A percentile compares a stretch with the other conserved stretches of the same genome.
Conservation (phyloP, 2,329 filamentous ascomycete genomes). For the Botryotinia narcissicola region DNA sequence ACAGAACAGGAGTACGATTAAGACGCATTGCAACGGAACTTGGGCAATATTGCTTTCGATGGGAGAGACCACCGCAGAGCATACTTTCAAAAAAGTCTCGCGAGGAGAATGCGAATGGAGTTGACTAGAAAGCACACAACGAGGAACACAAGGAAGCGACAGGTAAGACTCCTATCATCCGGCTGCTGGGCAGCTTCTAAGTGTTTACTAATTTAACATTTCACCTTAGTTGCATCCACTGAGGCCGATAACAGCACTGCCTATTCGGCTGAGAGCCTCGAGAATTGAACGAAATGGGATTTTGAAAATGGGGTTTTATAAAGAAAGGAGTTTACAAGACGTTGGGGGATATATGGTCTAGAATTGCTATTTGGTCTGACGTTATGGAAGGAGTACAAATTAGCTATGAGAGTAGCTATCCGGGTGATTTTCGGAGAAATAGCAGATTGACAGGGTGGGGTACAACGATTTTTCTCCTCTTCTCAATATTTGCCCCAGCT, state of each 20-base stretch:
- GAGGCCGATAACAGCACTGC: neutral
- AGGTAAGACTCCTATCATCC: neutral
- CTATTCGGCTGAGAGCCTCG: neutral
- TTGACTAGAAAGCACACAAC: neutral
- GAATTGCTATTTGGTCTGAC: neutral
- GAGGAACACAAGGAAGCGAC: neutral
- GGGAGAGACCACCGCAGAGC: neutral
- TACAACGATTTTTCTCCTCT: neutral
- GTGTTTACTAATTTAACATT: neutral
- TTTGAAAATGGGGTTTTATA: neutral
- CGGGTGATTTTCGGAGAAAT: neutral
- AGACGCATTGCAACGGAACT: neutral
- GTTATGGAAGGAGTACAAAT: neutral
- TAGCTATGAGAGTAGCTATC: neutral
- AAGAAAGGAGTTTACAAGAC: neutral
- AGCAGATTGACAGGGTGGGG: neutral
- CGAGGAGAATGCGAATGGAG: too few species aligned
- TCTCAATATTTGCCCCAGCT: neutral
- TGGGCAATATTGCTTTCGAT: slow-evolving; percentile 4
- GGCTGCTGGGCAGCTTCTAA: neutral
- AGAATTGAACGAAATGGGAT: neutral
- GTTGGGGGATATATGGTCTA: neutral
- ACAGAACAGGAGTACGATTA: neutral
- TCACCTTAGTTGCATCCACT: neutral
- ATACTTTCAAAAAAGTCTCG: neutral